Percentiles rank a stretch among this genome's conserved stretches.
phyloP scores from a whole-genome alignment of 139 green algal species.

The Mesotaenium endlicherianum region DNA sequence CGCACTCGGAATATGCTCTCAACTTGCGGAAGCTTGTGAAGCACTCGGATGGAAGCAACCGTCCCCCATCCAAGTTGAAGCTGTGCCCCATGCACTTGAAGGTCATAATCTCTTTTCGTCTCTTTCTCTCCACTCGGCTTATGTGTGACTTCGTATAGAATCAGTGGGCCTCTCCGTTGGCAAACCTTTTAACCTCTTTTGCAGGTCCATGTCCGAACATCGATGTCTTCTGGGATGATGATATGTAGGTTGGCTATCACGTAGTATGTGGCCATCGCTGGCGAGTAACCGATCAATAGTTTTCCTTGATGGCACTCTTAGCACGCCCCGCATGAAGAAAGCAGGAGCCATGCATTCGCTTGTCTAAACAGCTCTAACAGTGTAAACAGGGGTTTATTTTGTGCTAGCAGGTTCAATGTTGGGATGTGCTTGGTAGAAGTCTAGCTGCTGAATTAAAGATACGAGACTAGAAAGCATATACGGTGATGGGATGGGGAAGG shows the following conservation, averaged over 20 bases:
- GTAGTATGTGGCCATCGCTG: neutral
- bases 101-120: neutral
- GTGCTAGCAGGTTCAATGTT: too few species aligned
- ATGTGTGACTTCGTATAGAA: neutral
- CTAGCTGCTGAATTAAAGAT: too few species aligned
- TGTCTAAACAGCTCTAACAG: too few species aligned
- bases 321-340: too few species aligned
- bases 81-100: constrained; percentile 43
- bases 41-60: constrained; percentile 45
- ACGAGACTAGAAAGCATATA: too few species aligned
- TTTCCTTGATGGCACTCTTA: too few species aligned
- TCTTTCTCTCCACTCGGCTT: neutral
- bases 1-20: constrained; percentile 34
- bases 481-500: too few species aligned
- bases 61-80: constrained; percentile 38
- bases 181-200: neutral
- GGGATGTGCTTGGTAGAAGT: too few species aligned
- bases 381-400: too few species aligned
- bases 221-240: neutral
- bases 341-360: too few species aligned
- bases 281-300: neutral
- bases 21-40: constrained; percentile 39
- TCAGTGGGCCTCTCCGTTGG: neutral
- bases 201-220: neutral
- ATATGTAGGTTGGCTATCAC: neutral